Percentiles rank a stretch among this genome's conserved stretches.
Evolutionary conservation across 176 grass and related monocot genomes (phyloP).

Genomic region (Hordeum vulgare): DNA sequence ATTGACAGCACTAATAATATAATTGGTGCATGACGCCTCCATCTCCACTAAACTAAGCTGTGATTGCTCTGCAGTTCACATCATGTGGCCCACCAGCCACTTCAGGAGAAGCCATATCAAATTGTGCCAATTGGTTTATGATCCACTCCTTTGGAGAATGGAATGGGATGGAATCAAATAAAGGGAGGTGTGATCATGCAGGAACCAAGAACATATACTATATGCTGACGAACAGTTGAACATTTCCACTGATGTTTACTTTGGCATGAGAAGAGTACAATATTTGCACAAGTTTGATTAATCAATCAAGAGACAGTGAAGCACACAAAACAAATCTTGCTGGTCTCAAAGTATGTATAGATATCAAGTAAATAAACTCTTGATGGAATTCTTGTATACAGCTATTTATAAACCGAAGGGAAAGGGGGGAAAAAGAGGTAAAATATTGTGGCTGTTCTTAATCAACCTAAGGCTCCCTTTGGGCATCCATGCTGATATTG

Average conservation of each 20-base stretch:
- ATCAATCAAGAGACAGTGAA: background rate
- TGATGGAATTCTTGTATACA: conserved; percentile 38
- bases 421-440: conserved; percentile 24
- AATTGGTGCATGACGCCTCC: conserved; percentile 29
- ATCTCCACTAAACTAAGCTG: conserved; percentile 43
- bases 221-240: background rate
- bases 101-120: conserved; percentile 20
- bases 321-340: conserved; percentile 32
- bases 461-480: conserved; percentile 68
- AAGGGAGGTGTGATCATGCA: conserved; percentile 22
- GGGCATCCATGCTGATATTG: conserved; percentile 53
- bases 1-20: background rate
- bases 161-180: conserved; percentile 13
- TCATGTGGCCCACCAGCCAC: conserved; percentile 48
- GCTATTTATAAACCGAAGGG: conserved; percentile 40
- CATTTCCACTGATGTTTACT: background rate
- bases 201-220: conserved; percentile 35
- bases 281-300: background rate
- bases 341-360: background rate
- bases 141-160: conserved; percentile 19
- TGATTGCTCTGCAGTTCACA: conserved; percentile 32
- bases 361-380: conserved; percentile 33
- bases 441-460: conserved; percentile 50
- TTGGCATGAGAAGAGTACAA: conserved; percentile 14
- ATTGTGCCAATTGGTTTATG: conserved; percentile 13